Conservation (phyloP, 2,329 filamentous ascomycete genomes). For the Nannizzia gypsea region DNA sequence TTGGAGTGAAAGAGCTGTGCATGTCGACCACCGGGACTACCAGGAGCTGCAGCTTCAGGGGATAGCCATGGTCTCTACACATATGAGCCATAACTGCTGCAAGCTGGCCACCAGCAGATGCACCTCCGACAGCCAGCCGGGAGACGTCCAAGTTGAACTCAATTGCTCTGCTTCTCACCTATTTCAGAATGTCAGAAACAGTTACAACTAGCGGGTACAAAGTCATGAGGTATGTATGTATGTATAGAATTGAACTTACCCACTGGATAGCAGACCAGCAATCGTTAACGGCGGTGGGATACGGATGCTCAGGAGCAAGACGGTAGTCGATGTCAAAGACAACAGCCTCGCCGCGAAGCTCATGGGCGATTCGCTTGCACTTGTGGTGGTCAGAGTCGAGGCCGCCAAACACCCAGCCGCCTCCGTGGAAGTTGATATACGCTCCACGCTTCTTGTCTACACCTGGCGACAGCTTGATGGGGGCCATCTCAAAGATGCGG, state of each 20-base stretch:
- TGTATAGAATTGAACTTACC: slow-evolving; percentile 19
- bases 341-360: slow-evolving; percentile 28
- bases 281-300: slow-evolving; percentile 30
- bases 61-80: slow-evolving; percentile 27
- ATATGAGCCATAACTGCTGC: slow-evolving; percentile 29
- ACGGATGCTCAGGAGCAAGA: slow-evolving; percentile 30
- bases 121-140: slow-evolving; percentile 29
- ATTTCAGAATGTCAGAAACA: slow-evolving; percentile 6
- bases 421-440: slow-evolving; percentile 34
- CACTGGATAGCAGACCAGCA: slow-evolving; percentile 32
- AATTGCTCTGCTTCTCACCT: slow-evolving; percentile 24
- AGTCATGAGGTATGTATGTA: too few relatives aligned
- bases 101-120: slow-evolving; percentile 32
- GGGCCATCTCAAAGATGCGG: slow-evolving; percentile 30
- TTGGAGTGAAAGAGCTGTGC: slow-evolving; percentile 26
- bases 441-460: slow-evolving; percentile 24
- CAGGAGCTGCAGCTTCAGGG: slow-evolving; percentile 28
- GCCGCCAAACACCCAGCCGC: slow-evolving; percentile 35
- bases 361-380: slow-evolving; percentile 31
- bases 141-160: slow-evolving; percentile 27
- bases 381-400: slow-evolving; percentile 29
- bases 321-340: slow-evolving; percentile 37
- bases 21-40: slow-evolving; percentile 29
- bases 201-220: too few relatives aligned
- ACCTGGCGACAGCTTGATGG: slow-evolving; percentile 18